Evolutionary conservation across 768 basidiomycete species (phyloP).

Genomic region (Rhizopogon sp.): DNA sequence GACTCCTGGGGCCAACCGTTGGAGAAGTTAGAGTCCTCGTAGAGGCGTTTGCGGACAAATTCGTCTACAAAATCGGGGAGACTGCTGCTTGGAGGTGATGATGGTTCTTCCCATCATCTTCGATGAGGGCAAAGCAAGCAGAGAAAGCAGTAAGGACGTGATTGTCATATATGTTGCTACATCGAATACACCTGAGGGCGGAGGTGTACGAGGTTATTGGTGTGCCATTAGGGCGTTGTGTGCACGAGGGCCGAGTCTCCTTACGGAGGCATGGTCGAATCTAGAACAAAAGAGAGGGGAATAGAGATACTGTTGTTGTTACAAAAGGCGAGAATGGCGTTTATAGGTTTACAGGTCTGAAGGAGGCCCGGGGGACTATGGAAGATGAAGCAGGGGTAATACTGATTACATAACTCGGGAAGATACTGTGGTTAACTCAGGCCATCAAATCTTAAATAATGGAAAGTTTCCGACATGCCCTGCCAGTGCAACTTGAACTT

Average conservation of each 20-base stretch:
- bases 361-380: constrained; percentile 49
- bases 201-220: constrained; percentile 33
- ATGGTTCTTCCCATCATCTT: constrained; percentile 65
- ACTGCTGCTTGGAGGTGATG: constrained; percentile 48
- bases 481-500: too few species aligned
- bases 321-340: constrained; percentile 27
- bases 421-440: too few species aligned
- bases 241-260: constrained; percentile 42
- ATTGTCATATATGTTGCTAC: constrained; percentile 28
- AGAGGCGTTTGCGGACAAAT: constrained; percentile 43
- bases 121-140: constrained; percentile 51
- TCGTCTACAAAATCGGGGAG: constrained; percentile 40
- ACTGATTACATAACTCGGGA: too few species aligned
- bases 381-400: constrained; percentile 24
- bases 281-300: constrained; percentile 47
- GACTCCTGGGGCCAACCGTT: constrained; percentile 58
- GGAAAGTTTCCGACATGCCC: too few species aligned
- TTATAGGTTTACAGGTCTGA: constrained; percentile 34
- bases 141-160: constrained; percentile 34
- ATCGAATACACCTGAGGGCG: constrained; percentile 26
- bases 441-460: too few species aligned
- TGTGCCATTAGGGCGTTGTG: constrained; percentile 33
- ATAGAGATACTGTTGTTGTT: constrained; percentile 36
- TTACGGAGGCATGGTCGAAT: constrained; percentile 52
- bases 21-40: constrained; percentile 28